phyloP scores from a whole-genome alignment of 176 grass and related monocot species.

The Urochloa ruziziensis region DNA sequence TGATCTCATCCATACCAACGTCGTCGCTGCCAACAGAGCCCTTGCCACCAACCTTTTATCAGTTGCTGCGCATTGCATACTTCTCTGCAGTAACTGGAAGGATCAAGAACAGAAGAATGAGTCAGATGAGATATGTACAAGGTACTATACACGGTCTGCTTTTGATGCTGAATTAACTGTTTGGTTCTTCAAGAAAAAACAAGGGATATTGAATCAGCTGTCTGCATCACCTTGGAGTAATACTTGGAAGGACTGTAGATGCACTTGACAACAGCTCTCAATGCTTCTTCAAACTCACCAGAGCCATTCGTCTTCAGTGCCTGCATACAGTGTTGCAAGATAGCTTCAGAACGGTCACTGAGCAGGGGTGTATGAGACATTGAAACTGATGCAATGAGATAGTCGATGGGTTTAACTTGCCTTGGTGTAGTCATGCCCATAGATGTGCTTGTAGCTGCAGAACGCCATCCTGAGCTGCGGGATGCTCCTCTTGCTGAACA shows the following conservation, averaged over 20 bases:
- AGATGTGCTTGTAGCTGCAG: conserved; percentile 90
- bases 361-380: background rate
- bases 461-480: conserved; percentile 86
- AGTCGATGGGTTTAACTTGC: conserved; percentile 22
- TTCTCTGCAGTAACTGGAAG: conserved; percentile 60
- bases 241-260: conserved; percentile 82
- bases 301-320: conserved; percentile 50
- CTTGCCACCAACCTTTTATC: conserved; percentile 58
- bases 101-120: conserved; percentile 22
- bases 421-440: conserved; percentile 84
- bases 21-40: conserved; percentile 67
- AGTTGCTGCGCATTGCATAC: conserved; percentile 31
- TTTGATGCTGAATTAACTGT: background rate
- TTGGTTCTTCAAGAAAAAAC: background rate
- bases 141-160: background rate
- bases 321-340: conserved; percentile 35
- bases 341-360: background rate
- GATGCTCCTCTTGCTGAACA: conserved; percentile 97
- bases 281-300: conserved; percentile 68
- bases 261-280: conserved; percentile 73
- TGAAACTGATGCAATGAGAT: background rate
- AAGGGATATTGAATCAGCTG: background rate
- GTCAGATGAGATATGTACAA: conserved; percentile 8
- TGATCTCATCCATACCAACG: conserved; percentile 64
- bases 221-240: conserved; percentile 71